Conservation (phyloP, 768 basidiomycete species). For the Phlegmacium glaucopus region DNA sequence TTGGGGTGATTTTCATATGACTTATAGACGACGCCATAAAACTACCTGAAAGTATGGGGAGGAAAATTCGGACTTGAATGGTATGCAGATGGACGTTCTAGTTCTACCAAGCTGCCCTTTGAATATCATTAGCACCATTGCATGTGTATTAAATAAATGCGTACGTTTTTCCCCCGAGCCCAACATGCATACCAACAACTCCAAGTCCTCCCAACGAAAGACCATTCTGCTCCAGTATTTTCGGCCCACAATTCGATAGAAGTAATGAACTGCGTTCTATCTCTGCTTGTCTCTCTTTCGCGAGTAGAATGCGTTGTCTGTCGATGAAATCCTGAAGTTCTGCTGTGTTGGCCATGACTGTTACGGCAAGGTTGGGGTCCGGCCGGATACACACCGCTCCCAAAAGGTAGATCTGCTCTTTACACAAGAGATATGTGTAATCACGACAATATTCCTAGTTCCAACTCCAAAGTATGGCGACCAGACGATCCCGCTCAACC, state of each 20-base stretch:
- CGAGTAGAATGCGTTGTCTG: constrained; percentile 63
- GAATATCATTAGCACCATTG: constrained; percentile 19
- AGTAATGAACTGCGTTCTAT: constrained; percentile 76
- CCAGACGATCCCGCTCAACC: constrained; percentile 33
- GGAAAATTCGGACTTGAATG: constrained; percentile 71
- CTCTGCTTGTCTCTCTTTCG: constrained; percentile 79
- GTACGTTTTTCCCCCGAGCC: constrained; percentile 92
- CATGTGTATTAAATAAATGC: constrained; percentile 4
- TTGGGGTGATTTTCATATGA: constrained; percentile 9
- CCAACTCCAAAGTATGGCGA: constrained; percentile 35
- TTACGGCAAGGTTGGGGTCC: too few species aligned
- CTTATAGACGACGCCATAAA: not conserved
- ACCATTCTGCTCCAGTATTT: constrained; percentile 85
- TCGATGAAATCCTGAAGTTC: constrained; percentile 61
- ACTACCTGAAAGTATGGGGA: constrained; percentile 79
- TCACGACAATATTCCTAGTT: constrained; percentile 8
- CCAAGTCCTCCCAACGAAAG: constrained; percentile 75
- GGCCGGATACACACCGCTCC: too few species aligned
- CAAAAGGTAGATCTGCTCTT: too few species aligned
- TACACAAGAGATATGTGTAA: too few species aligned
- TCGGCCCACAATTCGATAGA: constrained; percentile 78
- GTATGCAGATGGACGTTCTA: constrained; percentile 80
- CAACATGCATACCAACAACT: constrained; percentile 68
- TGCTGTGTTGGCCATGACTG: too few species aligned
- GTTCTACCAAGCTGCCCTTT: constrained; percentile 73